Evolutionary conservation across 176 grass and related monocot species (phyloP).

Genomic region (Oryza coarctata): DNA sequence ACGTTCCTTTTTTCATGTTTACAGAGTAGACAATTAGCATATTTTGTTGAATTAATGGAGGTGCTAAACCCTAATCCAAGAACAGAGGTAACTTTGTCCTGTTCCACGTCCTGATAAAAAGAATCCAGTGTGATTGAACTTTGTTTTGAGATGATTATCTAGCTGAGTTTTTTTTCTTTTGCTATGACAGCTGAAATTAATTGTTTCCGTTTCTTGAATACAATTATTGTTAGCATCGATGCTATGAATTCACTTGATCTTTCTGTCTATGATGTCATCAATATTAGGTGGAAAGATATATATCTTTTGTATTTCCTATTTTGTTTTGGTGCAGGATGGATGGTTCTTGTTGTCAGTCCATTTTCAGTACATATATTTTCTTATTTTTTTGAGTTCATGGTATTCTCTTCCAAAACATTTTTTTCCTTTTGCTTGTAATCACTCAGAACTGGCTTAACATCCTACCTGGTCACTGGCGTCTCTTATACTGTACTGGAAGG

Average conservation of each 20-base stretch:
- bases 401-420: slow-evolving; percentile 19
- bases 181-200: background rate
- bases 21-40: slow-evolving; percentile 73
- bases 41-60: slow-evolving; percentile 97
- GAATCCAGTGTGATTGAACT: slow-evolving; percentile 24
- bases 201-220: slow-evolving; percentile 10
- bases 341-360: slow-evolving; percentile 1
- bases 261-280: background rate
- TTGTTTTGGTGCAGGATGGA: slow-evolving; percentile 7
- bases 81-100: slow-evolving; percentile 57
- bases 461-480: slow-evolving; percentile 77
- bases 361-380: slow-evolving; percentile 6
- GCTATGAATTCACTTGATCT: slow-evolving; percentile 10
- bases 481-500: slow-evolving; percentile 83
- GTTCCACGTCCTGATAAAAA: slow-evolving; percentile 22
- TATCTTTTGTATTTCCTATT: slow-evolving; percentile 19
- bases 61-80: slow-evolving; percentile 67
- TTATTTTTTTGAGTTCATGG: background rate
- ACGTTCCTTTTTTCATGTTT: slow-evolving; percentile 37
- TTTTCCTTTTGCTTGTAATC: slow-evolving; percentile 34
- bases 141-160: slow-evolving; percentile 14
- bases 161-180: background rate
- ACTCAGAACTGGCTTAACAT: slow-evolving; percentile 69
- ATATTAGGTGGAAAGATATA: background rate
- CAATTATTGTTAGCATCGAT: slow-evolving; percentile 4